phyloP scores from a whole-genome alignment of 495 filamentous ascomycete genomes.

The Daldinia decipiens region DNA sequence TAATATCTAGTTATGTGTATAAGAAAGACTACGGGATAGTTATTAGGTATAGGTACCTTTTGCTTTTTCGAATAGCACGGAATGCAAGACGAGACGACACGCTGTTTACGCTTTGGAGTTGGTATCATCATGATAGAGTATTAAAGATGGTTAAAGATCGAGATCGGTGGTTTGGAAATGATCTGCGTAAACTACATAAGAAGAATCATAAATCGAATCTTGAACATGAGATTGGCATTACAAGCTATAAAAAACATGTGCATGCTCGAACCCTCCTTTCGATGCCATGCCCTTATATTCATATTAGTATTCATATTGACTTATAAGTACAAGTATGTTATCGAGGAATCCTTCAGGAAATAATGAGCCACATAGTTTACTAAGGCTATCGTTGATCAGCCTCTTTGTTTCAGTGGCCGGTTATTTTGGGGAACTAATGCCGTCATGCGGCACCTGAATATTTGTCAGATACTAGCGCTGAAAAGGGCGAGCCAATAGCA shows the following conservation, averaged over 20 bases:
- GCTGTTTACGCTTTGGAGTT: constrained; percentile 9
- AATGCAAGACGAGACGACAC: constrained; percentile 6
- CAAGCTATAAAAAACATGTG: constrained; percentile 2
- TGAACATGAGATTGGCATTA: not conserved
- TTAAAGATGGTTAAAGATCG: not conserved
- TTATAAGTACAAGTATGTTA: not conserved
- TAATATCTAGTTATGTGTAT: not conserved
- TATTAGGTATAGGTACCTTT: constrained; percentile 6
- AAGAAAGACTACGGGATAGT: not conserved
- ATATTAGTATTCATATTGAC: not conserved
- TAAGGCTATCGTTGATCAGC: not conserved
- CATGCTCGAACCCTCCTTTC: not conserved
- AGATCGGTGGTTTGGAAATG: not conserved
- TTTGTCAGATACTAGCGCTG: not conserved
- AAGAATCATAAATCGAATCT: not conserved
- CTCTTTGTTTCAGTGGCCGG: not conserved
- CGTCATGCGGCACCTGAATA: not conserved
- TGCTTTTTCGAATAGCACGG: constrained; percentile 19
- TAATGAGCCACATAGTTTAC: not conserved
- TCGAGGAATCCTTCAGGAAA: constrained; percentile 2
- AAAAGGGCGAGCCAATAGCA: not conserved
- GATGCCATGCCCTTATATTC: not conserved
- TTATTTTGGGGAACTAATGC: constrained; percentile 3
- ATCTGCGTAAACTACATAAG: not conserved
- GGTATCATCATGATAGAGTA: constrained; percentile 4